Evolutionary conservation across 192 early-diverging fungal genomes (phyloP).

Genomic region (Phlyctochytrium planicorne): DNA sequence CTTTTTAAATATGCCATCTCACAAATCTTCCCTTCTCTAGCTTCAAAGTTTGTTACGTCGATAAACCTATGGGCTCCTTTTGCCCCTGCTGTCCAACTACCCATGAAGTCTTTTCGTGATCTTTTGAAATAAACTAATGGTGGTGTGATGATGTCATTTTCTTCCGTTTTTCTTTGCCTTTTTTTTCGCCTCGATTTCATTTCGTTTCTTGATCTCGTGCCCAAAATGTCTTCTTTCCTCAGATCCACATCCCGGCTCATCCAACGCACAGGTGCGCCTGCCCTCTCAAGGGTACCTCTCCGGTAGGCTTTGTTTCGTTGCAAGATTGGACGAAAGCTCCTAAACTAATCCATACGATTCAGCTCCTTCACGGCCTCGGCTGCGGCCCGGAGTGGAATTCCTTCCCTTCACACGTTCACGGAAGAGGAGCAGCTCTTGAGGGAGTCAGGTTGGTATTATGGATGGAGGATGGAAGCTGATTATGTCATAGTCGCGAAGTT

Average conservation of each 20-base stretch:
- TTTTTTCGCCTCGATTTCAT: too few relatives aligned
- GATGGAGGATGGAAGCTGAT: conserved; percentile 5
- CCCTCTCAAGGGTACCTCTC: too few relatives aligned
- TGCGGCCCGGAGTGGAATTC: conserved; percentile 5
- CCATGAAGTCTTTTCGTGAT: conserved; percentile 25
- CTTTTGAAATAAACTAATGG: conserved; percentile 5
- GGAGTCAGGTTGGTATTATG: conserved; percentile 61
- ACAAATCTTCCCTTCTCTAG: conserved; percentile 9
- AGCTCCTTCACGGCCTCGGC: not conserved
- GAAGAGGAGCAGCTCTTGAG: conserved; percentile 86
- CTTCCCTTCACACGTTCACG: conserved; percentile 78
- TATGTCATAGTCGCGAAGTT: conserved; percentile 87
- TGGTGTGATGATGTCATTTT: not conserved
- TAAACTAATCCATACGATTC: too few relatives aligned
- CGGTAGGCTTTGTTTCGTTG: too few relatives aligned
- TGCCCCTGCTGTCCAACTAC: conserved; percentile 39
- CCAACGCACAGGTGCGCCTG: too few relatives aligned
- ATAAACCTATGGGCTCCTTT: conserved; percentile 35
- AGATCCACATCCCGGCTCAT: too few relatives aligned
- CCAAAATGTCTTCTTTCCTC: too few relatives aligned
- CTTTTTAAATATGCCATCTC: not conserved
- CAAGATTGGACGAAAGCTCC: too few relatives aligned
- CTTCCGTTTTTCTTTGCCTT: not conserved
- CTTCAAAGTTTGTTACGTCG: conserved; percentile 41
- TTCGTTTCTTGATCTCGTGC: too few relatives aligned